These are phyloP conservation scores for Lignosus rhinocerotis DNA, from an alignment of 1,284 basidiomycete species.

Conservation along the genomic window DNA sequence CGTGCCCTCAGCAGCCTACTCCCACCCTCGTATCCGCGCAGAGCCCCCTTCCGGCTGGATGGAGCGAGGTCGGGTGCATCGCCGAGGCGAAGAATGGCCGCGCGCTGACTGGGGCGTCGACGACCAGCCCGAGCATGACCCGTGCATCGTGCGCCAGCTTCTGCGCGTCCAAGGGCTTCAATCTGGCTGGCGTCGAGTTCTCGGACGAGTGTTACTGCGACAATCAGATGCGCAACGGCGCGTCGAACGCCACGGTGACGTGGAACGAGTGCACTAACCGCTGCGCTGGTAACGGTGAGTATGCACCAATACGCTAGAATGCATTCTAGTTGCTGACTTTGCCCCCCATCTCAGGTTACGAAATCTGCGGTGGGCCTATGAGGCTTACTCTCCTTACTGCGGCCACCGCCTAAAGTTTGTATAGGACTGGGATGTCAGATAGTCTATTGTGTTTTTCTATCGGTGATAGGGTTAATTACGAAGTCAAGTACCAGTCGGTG, in stretches of 20 bases:
- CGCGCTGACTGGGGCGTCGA: constrained; percentile 27
- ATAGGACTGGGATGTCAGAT: too few relatives aligned
- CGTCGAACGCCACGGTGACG: constrained; percentile 4
- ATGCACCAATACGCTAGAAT: too few relatives aligned
- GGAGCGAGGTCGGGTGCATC: constrained; percentile 30
- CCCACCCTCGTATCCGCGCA: constrained; percentile 21
- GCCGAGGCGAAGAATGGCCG: constrained; percentile 30
- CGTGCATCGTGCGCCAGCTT: constrained; percentile 11
- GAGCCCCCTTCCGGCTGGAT: constrained; percentile 22
- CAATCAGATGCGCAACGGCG: constrained; percentile 14
- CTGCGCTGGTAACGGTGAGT: constrained; percentile 18
- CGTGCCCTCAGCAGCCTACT: constrained; percentile 11
- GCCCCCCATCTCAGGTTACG: constrained; percentile 5
- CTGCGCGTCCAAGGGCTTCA: constrained; percentile 22
- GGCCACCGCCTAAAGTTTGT: too few relatives aligned
- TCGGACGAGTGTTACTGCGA: constrained; percentile 32
- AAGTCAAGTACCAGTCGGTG: too few relatives aligned
- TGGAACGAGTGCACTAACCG: constrained; percentile 14
- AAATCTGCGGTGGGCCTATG: constrained; percentile 30
- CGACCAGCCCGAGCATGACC: constrained; percentile 18
- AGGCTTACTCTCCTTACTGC: constrained; percentile 24
- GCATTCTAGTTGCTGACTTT: neutral
- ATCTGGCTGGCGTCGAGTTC: constrained; percentile 28
- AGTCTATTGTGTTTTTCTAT: neutral
- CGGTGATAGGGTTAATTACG: too few relatives aligned